A percentile compares a stretch with the other conserved stretches of the same genome.
Evolutionary conservation across 1,139 yeast species (phyloP).

Genomic region (Pneumocystis wakefieldiae): DNA sequence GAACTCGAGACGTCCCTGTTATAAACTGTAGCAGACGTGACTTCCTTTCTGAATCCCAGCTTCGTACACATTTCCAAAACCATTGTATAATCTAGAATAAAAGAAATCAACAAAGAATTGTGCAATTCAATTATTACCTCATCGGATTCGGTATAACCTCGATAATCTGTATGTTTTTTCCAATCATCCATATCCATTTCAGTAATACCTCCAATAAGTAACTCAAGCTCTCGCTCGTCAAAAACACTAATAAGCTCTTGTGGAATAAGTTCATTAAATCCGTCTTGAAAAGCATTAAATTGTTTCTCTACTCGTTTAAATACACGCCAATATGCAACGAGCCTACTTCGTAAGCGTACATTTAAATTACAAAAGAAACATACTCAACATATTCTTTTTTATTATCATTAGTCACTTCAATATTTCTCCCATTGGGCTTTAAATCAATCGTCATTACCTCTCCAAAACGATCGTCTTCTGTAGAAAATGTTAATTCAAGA

Average conservation of each 20-base stretch:
- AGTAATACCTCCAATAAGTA: slow-evolving; percentile 93
- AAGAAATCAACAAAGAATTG: slow-evolving; percentile 52
- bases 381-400: slow-evolving; percentile 84
- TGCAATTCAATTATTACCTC: slow-evolving; percentile 55
- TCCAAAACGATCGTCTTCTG: slow-evolving; percentile 94
- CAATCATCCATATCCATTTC: slow-evolving; percentile 97
- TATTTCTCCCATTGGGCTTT: slow-evolving; percentile 72
- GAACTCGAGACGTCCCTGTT: slow-evolving; percentile 96
- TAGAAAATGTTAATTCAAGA: slow-evolving; percentile 77
- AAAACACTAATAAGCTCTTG: slow-evolving; percentile 91
- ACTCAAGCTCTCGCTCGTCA: slow-evolving; percentile 92
- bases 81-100: slow-evolving; percentile 6
- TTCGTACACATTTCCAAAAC: slow-evolving; percentile 39
- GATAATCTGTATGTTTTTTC: slow-evolving; percentile 95
- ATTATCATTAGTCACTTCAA: slow-evolving; percentile 86
- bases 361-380: background rate
- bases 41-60: slow-evolving; percentile 94
- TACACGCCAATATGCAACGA: slow-evolving; percentile 92
- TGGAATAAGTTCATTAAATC: slow-evolving; percentile 93
- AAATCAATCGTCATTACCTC: slow-evolving; percentile 80
- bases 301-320: slow-evolving; percentile 87
- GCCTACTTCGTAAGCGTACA: slow-evolving; percentile 12
- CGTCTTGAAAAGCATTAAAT: slow-evolving; percentile 89
- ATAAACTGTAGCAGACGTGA: slow-evolving; percentile 91
- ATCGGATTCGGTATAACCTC: slow-evolving; percentile 93